Base-by-base conservation (phyloP, 768 basidiomycete species). In the Mrakia blollopis region DNA sequence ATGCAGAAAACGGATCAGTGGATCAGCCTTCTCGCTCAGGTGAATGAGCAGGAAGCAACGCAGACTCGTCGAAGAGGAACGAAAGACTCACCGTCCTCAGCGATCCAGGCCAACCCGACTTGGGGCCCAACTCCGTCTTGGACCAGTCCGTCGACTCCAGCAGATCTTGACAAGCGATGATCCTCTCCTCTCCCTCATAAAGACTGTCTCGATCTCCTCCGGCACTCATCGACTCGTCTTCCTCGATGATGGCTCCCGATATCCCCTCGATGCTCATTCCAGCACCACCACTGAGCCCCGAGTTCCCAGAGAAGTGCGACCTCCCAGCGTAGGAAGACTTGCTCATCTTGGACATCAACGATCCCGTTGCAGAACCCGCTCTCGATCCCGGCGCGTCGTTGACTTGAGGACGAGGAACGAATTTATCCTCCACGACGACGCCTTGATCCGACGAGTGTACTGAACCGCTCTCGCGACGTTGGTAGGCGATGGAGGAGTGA, bases 61-160 rank as follows among this genome's bases (percentile, higher is more conserved):
- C 13, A 21, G 28, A 28, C 67, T 11, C 37, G 41, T 39, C 57
- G 57, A 44, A 1, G 11, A 25, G 37, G 37, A 47, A 1, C 7
- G 14, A 9, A 9, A 41, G 37, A 69, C 67, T 5, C 10, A 39
- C 67, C 2, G 67, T 69, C 13, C 35, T 18, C 10, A 39, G 18
- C 6, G 16, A 8, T 21, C 41, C 37, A 39, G 41, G 35, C n/a
- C 67, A 69, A 18, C 14, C 8, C 4, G 23, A n/a, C 9, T n/a
- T 13, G 5, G 72, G 32, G 10, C 72, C 72, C 28, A 73, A 25
- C 7, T 39, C 69, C 41, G 75, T 71, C 28, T 71, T n/a, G 8
- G 50, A 30, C 75, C 75, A 76, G 30, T 76, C 70, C 30, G 70
- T 76, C 28, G 69, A 44, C 18, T 39, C 23, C 16, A 76, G 32